Percentiles rank a stretch among this genome's conserved stretches.
Conservation (phyloP, 2,329 filamentous ascomycete species). For the Pseudogymnoascus sp. region DNA sequence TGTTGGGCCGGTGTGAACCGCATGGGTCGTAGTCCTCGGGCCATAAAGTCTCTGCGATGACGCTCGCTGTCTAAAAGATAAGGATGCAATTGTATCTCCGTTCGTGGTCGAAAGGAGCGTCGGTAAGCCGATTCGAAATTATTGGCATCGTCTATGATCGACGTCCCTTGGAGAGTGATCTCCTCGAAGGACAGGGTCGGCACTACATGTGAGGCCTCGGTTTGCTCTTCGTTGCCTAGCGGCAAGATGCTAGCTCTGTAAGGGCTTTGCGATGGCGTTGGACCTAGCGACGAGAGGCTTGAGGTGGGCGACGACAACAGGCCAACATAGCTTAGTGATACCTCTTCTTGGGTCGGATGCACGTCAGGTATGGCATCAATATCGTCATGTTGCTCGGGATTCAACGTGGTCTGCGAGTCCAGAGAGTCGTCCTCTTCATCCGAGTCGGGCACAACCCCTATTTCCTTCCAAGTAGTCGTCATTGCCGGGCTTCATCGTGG, state of each 20-base stretch:
- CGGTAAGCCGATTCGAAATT: constrained; percentile 2
- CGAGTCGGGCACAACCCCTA: constrained; percentile 29
- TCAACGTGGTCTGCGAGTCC: constrained; percentile 14
- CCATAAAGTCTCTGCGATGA: constrained; percentile 23
- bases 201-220: background rate
- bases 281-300: constrained; percentile 21
- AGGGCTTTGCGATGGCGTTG: constrained; percentile 12
- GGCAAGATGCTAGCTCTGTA: background rate
- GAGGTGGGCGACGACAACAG: constrained; percentile 28
- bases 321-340: constrained; percentile 32
- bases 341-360: constrained; percentile 25
- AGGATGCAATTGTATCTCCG: constrained; percentile 27
- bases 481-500: background rate
- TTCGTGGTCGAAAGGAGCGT: constrained; percentile 24
- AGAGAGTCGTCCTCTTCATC: constrained; percentile 26
- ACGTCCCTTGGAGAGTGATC: background rate
- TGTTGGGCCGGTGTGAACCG: constrained; percentile 21
- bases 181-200: background rate
- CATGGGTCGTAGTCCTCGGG: constrained; percentile 23
- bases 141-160: background rate
- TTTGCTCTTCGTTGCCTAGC: background rate
- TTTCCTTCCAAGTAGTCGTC: constrained; percentile 26
- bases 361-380: constrained; percentile 6
- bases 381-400: background rate
- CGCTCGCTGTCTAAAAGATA: constrained; percentile 26